Conservation (phyloP, 2,329 filamentous ascomycete species). For the Colletotrichum acutatum region DNA sequence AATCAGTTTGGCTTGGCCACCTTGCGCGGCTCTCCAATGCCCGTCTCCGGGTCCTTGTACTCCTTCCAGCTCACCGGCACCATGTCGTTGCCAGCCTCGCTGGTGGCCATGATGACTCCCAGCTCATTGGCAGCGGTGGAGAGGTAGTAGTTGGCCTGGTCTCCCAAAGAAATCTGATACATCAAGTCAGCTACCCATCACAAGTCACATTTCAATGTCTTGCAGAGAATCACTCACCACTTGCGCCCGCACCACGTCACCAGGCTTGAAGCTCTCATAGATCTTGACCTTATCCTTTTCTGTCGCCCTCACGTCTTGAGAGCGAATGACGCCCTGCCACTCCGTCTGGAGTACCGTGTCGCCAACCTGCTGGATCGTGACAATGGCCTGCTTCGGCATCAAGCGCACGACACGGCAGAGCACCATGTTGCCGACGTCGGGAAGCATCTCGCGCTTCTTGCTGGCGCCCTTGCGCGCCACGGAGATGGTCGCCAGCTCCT, state of each 20-base stretch:
- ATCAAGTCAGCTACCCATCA: slow-evolving; percentile 24
- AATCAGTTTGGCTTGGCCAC: slow-evolving; percentile 90
- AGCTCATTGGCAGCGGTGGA: slow-evolving; percentile 91
- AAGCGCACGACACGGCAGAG: slow-evolving; percentile 89
- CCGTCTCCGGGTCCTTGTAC: slow-evolving; percentile 86
- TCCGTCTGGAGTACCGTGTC: slow-evolving; percentile 78
- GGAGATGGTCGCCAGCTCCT: slow-evolving; percentile 64
- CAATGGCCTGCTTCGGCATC: slow-evolving; percentile 84
- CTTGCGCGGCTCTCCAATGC: slow-evolving; percentile 82
- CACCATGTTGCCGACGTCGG: slow-evolving; percentile 82
- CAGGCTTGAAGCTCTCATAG: slow-evolving; percentile 89
- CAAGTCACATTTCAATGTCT: background rate
- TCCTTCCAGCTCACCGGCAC: slow-evolving; percentile 95
- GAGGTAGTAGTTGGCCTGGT: slow-evolving; percentile 96
- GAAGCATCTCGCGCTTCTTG: slow-evolving; percentile 77
- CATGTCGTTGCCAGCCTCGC: slow-evolving; percentile 90
- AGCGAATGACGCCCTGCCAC: slow-evolving; percentile 86
- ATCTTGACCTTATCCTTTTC: slow-evolving; percentile 96
- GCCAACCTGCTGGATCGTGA: slow-evolving; percentile 87
- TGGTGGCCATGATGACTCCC: slow-evolving; percentile 92
- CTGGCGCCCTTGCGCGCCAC: slow-evolving; percentile 54
- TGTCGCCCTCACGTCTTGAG: slow-evolving; percentile 92
- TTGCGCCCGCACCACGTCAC: slow-evolving; percentile 87
- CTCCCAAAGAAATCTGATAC: slow-evolving; percentile 82
- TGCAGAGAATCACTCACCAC: slow-evolving; percentile 68